phyloP scores from a whole-genome alignment of 1,284 basidiomycete species.

The Cronartium quercuum region DNA sequence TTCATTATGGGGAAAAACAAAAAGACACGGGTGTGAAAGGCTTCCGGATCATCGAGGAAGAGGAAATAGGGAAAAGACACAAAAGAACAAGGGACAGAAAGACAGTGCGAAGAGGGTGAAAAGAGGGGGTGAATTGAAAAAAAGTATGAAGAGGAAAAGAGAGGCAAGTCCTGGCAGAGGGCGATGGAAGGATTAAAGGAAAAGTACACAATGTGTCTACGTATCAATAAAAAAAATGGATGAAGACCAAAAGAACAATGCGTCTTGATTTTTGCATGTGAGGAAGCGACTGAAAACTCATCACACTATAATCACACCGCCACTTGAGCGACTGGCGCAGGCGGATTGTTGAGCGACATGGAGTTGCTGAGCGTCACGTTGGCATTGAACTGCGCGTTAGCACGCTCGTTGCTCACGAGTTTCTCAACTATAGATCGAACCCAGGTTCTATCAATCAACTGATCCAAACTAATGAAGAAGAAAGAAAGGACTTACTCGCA shows the following conservation, averaged over 20 bases:
- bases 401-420: conserved; percentile 29
- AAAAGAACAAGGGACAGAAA: background rate
- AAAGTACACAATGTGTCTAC: too few species aligned
- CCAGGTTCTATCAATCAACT: background rate
- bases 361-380: conserved; percentile 26
- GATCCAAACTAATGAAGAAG: background rate
- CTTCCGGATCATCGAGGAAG: background rate
- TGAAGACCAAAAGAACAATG: conserved; percentile 6
- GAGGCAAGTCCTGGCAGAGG: background rate
- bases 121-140: background rate
- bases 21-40: background rate
- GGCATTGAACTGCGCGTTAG: conserved; percentile 25
- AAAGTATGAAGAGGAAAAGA: background rate
- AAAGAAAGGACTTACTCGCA: conserved; percentile 17
- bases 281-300: background rate
- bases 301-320: background rate
- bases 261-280: background rate
- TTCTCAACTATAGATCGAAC: conserved; percentile 14
- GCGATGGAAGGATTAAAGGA: background rate
- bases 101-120: background rate
- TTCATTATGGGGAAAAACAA: background rate
- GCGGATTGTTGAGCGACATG: conserved; percentile 20
- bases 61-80: background rate
- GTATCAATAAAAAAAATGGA: too few species aligned
- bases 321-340: conserved; percentile 2